Conservation (phyloP, 2,329 filamentous ascomycete genomes). For the Fusarium staphyleae region DNA sequence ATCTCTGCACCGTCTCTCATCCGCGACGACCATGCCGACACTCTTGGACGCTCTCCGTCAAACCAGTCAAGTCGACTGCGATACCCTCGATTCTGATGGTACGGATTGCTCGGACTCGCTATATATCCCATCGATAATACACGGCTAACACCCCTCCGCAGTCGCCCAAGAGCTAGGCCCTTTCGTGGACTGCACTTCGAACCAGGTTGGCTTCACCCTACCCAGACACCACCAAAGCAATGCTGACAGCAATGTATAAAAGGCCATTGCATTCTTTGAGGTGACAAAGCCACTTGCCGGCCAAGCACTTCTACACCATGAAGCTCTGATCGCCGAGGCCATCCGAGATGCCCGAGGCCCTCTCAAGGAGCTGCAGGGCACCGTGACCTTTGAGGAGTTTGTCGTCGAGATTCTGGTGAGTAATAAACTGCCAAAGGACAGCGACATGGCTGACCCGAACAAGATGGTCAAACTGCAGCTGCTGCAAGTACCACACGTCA, state of each 20-base stretch:
- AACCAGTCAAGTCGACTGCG: conserved; percentile 45
- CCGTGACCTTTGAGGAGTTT: conserved; percentile 51
- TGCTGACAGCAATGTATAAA: not conserved
- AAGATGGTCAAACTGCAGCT: conserved; percentile 64
- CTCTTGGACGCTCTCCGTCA: conserved; percentile 41
- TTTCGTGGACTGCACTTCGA: conserved; percentile 49
- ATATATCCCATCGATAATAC: not conserved
- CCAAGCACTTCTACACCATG: conserved; percentile 38
- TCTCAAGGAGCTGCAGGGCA: conserved; percentile 31
- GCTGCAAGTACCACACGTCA: conserved; percentile 57
- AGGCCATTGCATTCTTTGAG: conserved; percentile 48
- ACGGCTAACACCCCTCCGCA: conserved; percentile 26
- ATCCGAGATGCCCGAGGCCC: conserved; percentile 32
- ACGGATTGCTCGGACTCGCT: not conserved
- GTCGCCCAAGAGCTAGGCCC: conserved; percentile 44
- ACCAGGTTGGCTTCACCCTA: conserved; percentile 36
- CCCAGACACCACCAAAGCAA: not conserved
- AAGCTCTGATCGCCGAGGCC: conserved; percentile 42
- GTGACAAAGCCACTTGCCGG: conserved; percentile 35
- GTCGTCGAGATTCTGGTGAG: conserved; percentile 64
- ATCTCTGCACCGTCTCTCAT: not conserved
- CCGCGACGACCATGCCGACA: conserved; percentile 34
- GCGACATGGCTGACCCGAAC: not conserved
- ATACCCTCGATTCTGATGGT: conserved; percentile 48
- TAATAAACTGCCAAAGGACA: not conserved